Base-by-base conservation (phyloP, 306 rosid species). In the Citrullus colocynthis region DNA sequence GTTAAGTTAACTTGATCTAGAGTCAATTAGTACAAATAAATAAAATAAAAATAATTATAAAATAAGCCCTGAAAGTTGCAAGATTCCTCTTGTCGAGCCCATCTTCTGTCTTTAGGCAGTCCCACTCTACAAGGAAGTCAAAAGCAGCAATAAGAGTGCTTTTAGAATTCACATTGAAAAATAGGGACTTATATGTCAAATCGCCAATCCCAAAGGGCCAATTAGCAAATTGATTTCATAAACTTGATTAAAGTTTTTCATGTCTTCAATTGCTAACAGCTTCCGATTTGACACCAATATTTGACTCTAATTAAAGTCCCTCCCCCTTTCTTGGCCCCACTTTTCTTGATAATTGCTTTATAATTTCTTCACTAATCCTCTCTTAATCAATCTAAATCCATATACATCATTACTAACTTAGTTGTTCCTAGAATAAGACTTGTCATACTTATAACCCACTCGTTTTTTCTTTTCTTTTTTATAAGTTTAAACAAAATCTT, bases 31-130 rank as follows among this genome's bases (percentile, higher is more conserved):
- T 9, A 2, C 49, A 34, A 34, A 36, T 37, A 36, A 65, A 65
- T 9, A 17, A 34, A 63, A 30, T 24, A 21, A 60, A 60, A 59
- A 11, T 5, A 14, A 34, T 41, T 10, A 44, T 42, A 11, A 39
- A 73, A 32, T 82, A 71, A 79, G 7, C 49, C n/a, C 52, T 77
- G 10, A 60, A 59, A 49, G 74, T 81, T 54, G 30, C 39, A 75
- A 85, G 90, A 86, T 87, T 84, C 90, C 82, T 78, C 78, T 85
- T 89, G 42, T 82, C 92, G 77, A 82, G 81, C 49, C 86, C 73
- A 76, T 79, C 76, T 66, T 76, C 60, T 87, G 72, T 32, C 44
- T 62, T 21, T 65, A 30, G 30, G 74, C 52, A n/a, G 81, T 81
- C 51, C 89, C 91, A 85, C 83, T 63, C 58, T n/a, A 12, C 42